phyloP scores from a whole-genome alignment of 495 filamentous ascomycete genomes.

The Xylaria cubensis region DNA sequence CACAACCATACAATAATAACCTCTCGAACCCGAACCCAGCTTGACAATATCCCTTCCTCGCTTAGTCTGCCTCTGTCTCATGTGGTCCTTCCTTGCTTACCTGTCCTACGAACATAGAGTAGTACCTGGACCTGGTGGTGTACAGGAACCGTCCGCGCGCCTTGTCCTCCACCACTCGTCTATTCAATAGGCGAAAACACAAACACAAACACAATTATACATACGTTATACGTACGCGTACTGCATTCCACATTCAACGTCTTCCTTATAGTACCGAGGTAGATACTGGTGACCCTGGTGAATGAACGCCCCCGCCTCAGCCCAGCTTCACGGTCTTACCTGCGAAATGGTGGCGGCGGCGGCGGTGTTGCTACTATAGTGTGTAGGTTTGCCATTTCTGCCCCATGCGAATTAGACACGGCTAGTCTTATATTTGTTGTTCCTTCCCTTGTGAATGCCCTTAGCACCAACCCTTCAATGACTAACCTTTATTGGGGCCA shows the following conservation, averaged over 20 bases:
- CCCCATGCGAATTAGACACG: background rate
- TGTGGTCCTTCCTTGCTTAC: background rate
- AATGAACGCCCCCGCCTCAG: background rate
- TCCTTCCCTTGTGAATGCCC: background rate
- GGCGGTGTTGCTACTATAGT: conserved; percentile 7
- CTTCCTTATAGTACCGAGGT: background rate
- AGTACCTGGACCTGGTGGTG: background rate
- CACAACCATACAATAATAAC: background rate
- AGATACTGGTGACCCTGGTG: background rate
- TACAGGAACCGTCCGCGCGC: background rate
- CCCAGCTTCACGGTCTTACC: background rate
- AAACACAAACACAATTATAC: background rate
- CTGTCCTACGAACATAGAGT: background rate
- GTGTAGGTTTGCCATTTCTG: background rate
- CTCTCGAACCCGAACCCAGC: background rate
- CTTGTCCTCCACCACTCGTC: background rate
- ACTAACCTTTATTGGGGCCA: background rate
- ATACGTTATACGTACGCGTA: background rate
- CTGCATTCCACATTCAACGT: background rate
- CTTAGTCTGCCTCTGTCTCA: background rate
- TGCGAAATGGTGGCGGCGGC: background rate
- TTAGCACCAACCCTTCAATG: background rate
- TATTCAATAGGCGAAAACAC: background rate
- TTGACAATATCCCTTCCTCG: background rate
- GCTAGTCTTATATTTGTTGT: background rate